Evolutionary conservation across 208 protist species (phyloP), one percentile per base, ranked within the genome.

Genomic region (Leishmania guyanensis): DNA sequence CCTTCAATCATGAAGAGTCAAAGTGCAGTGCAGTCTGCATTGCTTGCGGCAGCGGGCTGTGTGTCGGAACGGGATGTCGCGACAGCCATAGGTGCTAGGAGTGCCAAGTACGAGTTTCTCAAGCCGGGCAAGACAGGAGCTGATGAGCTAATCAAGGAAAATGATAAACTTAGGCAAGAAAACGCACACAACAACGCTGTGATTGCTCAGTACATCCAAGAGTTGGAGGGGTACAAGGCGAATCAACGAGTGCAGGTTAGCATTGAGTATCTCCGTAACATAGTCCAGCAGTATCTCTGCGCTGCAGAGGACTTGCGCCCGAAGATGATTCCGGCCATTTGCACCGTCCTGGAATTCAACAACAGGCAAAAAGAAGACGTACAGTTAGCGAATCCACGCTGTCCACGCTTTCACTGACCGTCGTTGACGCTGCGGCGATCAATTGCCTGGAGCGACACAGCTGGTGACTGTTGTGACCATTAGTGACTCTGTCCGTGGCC

Each of bases 271-370:
- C 87, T 95, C 50, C 88, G 89, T 26, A 97, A 96, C 79, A 91
- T 97, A 48, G 81, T 97, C 17, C 79, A 92, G 5, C 93, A 94
- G 77, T 97, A 91, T 65, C 87, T 97, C 20, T 95, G 88, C 54
- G 83, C 92, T 0, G 79, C 80, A 29, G 91, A 93, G 16, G 89
- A 93, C 17, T 46, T 95, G 48, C 91, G 94, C 3, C 81, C 92
- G 6, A 90, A 95, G 78, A 96, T 97, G 92, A 93, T 97, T 20
- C 94, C 94, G 0, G 94, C 93, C 10, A 97, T 97, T 69, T 86
- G 89, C n/a, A 95, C 94, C 10, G 93, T 96, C 10, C 81, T 97
- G 54, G 92, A 95, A 71, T 96, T 97, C 82, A 93, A 70, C 29
- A 71, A 65, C n/a, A 87, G 87, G 60, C 92, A 97, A 84, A 97